A percentile compares a stretch with the other conserved stretches of the same genome.
Conservation (phyloP, 1,284 basidiomycete species). For the Tetrapyrgos nigripes region DNA sequence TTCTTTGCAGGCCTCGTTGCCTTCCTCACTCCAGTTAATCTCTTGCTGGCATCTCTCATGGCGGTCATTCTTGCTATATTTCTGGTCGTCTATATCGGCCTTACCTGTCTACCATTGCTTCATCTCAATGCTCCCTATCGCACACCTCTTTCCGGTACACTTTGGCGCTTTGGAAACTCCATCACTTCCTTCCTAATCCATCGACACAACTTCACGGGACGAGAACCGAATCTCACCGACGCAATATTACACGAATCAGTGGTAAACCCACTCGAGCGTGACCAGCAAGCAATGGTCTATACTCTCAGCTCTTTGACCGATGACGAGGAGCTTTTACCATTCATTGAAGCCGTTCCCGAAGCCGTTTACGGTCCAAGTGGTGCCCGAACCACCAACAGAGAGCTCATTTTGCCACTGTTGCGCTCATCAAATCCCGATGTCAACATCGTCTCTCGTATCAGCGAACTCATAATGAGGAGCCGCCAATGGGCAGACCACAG, state of each 20-base stretch:
- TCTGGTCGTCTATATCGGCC: constrained; percentile 4
- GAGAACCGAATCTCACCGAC: background rate
- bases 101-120: constrained; percentile 13
- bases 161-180: constrained; percentile 7
- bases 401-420: background rate
- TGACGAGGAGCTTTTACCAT: background rate
- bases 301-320: background rate
- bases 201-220: background rate
- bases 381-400: background rate
- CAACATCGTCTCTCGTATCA: background rate
- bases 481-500: background rate
- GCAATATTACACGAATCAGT: background rate
- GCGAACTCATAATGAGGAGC: background rate
- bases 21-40: constrained; percentile 4
- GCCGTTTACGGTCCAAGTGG: background rate
- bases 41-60: background rate
- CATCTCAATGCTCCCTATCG: constrained; percentile 11
- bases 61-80: constrained; percentile 8
- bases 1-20: background rate
- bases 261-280: background rate
- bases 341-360: background rate
- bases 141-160: constrained; percentile 12
- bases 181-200: background rate
- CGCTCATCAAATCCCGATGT: background rate
- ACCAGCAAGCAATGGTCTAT: background rate